Percentiles rank a stretch among this genome's conserved stretches.
These are phyloP conservation scores for Russula brevipes DNA, from an alignment of 768 basidiomycete genomes.

Conservation along the genomic window DNA sequence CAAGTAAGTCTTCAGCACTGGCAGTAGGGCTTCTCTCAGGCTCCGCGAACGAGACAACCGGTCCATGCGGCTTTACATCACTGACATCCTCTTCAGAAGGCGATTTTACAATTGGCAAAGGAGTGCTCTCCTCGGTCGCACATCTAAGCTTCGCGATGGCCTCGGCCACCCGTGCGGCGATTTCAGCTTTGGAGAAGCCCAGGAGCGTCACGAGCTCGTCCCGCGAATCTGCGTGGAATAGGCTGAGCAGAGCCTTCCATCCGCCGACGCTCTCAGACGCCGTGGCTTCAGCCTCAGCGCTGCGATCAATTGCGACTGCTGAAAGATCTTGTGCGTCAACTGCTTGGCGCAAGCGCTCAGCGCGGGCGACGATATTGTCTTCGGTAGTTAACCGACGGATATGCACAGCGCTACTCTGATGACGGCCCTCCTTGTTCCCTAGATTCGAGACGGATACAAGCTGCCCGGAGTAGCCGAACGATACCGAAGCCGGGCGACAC, in stretches of 20 bases:
- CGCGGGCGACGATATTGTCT: constrained; percentile 65
- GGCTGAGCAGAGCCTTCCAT: constrained; percentile 84
- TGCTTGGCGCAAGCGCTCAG: constrained; percentile 58
- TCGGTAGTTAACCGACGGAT: constrained; percentile 76
- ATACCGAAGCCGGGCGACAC: constrained; percentile 68
- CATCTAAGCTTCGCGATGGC: constrained; percentile 72
- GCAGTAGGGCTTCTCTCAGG: constrained; percentile 51
- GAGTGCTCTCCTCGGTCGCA: constrained; percentile 33
- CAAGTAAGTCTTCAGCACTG: constrained; percentile 40
- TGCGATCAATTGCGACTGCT: constrained; percentile 56
- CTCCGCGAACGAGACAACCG: constrained; percentile 81
- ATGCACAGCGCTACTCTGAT: constrained; percentile 79
- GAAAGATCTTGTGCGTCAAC: constrained; percentile 54
- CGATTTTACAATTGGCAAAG: constrained; percentile 22
- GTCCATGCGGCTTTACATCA: constrained; percentile 52
- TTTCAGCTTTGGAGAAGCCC: constrained; percentile 87
- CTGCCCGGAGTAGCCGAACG: constrained; percentile 91
- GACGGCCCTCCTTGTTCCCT: constrained; percentile 62
- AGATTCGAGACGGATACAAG: constrained; percentile 78
- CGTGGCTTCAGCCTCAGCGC: constrained; percentile 28
- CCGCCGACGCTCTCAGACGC: constrained; percentile 43
- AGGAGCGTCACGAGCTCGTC: constrained; percentile 87
- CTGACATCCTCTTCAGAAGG: constrained; percentile 34
- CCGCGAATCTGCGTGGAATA: constrained; percentile 85
- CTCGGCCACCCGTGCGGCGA: constrained; percentile 71